These are phyloP conservation scores for Hippophae gyantsensis DNA, from an alignment of 306 rosid genomes.

Conservation along the genomic window DNA sequence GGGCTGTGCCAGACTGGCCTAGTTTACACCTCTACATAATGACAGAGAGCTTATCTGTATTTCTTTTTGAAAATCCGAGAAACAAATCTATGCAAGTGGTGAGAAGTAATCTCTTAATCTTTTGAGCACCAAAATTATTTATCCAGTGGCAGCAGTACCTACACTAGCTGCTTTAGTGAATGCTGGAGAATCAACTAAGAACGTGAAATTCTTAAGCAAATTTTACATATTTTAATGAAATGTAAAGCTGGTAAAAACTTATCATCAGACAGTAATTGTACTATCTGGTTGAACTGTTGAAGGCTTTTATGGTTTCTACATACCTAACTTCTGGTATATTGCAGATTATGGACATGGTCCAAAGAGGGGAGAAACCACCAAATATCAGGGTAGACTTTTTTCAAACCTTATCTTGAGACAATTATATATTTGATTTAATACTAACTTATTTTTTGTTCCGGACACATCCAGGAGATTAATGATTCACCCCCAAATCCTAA, in stretches of 20 bases:
- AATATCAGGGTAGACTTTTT: constrained; percentile 57
- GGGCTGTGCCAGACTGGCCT: too few relatives aligned
- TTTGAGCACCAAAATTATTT: too few relatives aligned
- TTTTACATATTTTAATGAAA: constrained; percentile 10
- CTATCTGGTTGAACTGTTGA: constrained; percentile 12
- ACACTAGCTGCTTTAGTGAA: too few relatives aligned
- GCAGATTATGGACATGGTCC: constrained; percentile 91
- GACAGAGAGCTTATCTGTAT: too few relatives aligned
- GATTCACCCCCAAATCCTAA: constrained; percentile 65
- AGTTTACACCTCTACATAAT: too few relatives aligned
- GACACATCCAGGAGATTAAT: constrained; percentile 54
- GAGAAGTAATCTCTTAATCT: too few relatives aligned
- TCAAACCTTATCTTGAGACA: constrained; percentile 12
- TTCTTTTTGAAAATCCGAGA: too few relatives aligned
- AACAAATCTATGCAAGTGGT: too few relatives aligned
- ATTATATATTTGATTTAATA: constrained; percentile 11
- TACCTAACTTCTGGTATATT: constrained; percentile 14
- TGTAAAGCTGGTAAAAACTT: constrained; percentile 1
- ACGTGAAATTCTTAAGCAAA: background rate
- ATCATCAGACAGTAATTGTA: background rate
- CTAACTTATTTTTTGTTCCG: constrained; percentile 16
- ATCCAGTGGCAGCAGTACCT: too few relatives aligned
- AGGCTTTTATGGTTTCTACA: constrained; percentile 3
- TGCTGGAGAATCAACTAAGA: too few relatives aligned
- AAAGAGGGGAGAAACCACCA: constrained; percentile 82